Percentiles rank a stretch among this genome's conserved stretches.
phyloP scores from a whole-genome alignment of 768 basidiomycete genomes.

The Ephemerocybe angulata region DNA sequence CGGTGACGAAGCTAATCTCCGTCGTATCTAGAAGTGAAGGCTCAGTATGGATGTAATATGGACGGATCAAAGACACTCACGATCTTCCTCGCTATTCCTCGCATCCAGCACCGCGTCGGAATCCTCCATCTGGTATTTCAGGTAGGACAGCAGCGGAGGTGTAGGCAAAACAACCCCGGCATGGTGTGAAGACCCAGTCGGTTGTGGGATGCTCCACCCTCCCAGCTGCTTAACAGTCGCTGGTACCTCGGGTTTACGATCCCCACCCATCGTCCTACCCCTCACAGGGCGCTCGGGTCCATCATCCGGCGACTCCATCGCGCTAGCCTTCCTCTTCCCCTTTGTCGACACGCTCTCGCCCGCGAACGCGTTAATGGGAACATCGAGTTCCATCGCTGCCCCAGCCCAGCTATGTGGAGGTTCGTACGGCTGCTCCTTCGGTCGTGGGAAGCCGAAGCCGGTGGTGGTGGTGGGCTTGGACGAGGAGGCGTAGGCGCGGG shows the following conservation, averaged over 20 bases:
- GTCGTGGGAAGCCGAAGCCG: constrained; percentile 42
- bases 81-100: constrained; percentile 66
- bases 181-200: constrained; percentile 12
- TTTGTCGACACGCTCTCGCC: constrained; percentile 18
- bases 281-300: constrained; percentile 29
- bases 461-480: constrained; percentile 31
- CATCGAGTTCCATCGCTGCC: constrained; percentile 52
- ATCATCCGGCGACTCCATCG: constrained; percentile 37
- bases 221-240: constrained; percentile 55
- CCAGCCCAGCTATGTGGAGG: constrained; percentile 30
- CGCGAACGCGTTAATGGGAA: constrained; percentile 51
- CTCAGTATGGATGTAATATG: constrained; percentile 3
- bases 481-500: constrained; percentile 16
- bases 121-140: constrained; percentile 61
- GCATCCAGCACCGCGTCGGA: constrained; percentile 71
- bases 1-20: constrained; percentile 63
- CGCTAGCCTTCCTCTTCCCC: constrained; percentile 51
- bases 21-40: constrained; percentile 42
- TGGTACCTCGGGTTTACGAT: constrained; percentile 44
- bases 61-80: constrained; percentile 32
- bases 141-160: constrained; percentile 57
- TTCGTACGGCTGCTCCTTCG: constrained; percentile 48
- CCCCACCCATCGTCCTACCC: constrained; percentile 67
- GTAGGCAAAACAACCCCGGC: constrained; percentile 42
- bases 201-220: constrained; percentile 17